Evolutionary conservation across 23 red algal genomes (phyloP).

Genomic region (Gracilaria gracilis): DNA sequence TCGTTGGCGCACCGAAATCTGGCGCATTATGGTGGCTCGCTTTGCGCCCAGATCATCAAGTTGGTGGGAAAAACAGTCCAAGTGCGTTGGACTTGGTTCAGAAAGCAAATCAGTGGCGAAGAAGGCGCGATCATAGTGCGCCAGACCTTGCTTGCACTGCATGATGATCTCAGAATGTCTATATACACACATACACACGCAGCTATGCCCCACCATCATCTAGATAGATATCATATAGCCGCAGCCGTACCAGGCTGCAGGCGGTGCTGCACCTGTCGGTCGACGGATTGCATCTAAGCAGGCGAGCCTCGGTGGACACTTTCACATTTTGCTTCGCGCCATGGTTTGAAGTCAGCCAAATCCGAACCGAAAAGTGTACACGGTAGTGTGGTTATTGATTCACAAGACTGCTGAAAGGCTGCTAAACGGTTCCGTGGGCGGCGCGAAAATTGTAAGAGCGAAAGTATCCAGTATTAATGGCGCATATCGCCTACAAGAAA

Average conservation of each 20-base stretch:
- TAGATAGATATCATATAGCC: too few relatives aligned
- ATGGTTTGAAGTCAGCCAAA: conserved; percentile 6
- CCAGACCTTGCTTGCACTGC: background rate
- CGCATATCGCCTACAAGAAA: too few relatives aligned
- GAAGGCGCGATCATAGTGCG: background rate
- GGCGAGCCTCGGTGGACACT: too few relatives aligned
- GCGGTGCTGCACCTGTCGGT: background rate
- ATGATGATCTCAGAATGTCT: background rate
- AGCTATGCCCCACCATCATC: too few relatives aligned
- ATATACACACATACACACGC: too few relatives aligned
- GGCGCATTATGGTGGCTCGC: background rate
- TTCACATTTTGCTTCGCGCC: background rate
- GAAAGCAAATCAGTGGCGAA: background rate
- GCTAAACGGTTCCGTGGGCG: background rate
- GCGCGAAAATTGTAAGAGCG: conserved; percentile 10
- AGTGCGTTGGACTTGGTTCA: background rate
- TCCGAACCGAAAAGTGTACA: conserved; percentile 13
- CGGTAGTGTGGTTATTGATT: background rate
- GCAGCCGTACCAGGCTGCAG: too few relatives aligned
- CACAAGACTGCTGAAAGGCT: background rate
- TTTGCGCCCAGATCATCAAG: background rate
- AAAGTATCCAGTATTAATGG: too few relatives aligned
- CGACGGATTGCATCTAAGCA: too few relatives aligned
- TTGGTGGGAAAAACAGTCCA: background rate
- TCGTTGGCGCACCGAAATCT: conserved; percentile 5